Evolutionary conservation across 2,329 filamentous ascomycete genomes (phyloP), one percentile per base, ranked within the genome.

Genomic region (Verruconis gallopava): DNA sequence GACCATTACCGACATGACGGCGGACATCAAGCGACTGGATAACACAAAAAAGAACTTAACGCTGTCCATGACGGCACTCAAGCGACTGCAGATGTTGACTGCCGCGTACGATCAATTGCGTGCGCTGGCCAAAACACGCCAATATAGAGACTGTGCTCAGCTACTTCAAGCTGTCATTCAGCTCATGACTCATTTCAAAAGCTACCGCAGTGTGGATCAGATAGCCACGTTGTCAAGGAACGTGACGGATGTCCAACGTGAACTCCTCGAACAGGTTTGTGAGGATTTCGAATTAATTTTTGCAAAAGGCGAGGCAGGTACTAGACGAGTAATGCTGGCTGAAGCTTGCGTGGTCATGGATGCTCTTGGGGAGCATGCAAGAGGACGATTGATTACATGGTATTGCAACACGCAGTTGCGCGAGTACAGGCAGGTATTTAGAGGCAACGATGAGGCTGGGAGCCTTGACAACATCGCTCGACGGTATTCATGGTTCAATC

Each of bases 171-270:
- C 91, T 6, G 91, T 98, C 21, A 75, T 98, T 45, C 91, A 98
- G 71, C 77, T 98, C 36, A 95, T 96, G 83, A 84, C 84, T 50
- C 88, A 98, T 64, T 98, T 98, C 72, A 93, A 94, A 65, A 93
- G 85, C 61, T 98, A 96, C 60, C 73, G 91, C 45, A 94, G 86
- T 52, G 96, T 98, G 52, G 89, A 96, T 58, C 91, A 98, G 69
- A 96, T 98, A 57, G 91, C 91, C 20, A 83, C 83, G 1, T 69
- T 98, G 48, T 93, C 85, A 56, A 78, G 85, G 40, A 93, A 93
- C 53, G 91, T 98, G 25, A 81, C 86, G 4, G 91, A 96, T 53
- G 71, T 98, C 48, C 91, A 98, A 64, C 71, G 88, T 46, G 88
- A 95, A 59, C 65, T 98, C 45, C 66, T 95, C 44, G 91, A 98